phyloP scores from a whole-genome alignment of 331 rosid species.

The Quercus lobata region DNA sequence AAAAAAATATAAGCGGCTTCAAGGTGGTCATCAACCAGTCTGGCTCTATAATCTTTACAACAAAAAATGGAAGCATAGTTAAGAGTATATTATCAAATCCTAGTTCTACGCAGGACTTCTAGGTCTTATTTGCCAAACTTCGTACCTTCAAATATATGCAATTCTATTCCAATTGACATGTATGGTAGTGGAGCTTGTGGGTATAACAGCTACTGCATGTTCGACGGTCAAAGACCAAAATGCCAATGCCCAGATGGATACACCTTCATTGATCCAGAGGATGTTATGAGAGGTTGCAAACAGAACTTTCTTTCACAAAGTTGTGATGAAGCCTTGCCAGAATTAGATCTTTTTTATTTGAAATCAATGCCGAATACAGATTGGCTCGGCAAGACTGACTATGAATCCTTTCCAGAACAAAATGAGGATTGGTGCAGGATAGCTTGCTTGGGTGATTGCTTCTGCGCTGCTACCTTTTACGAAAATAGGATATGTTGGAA shows the following conservation, averaged over 20 bases:
- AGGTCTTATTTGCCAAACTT: background rate
- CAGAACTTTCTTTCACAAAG: background rate
- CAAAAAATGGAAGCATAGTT: background rate
- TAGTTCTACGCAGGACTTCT: background rate
- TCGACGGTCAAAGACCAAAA: background rate
- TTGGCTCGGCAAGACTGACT: background rate
- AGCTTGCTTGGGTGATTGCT: constrained; percentile 6
- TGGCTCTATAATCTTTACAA: background rate
- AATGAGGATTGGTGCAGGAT: constrained; percentile 1
- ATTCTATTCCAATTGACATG: accelerated
- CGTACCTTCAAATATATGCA: constrained; percentile 5
- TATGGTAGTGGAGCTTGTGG: constrained; percentile 6
- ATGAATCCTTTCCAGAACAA: background rate
- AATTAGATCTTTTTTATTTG: background rate
- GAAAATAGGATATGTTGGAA: background rate
- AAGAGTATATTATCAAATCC: background rate
- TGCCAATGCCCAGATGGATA: background rate
- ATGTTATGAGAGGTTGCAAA: constrained; percentile 7
- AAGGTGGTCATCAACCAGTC: background rate
- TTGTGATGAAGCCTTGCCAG: background rate
- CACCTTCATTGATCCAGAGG: background rate
- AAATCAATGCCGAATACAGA: background rate
- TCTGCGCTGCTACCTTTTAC: background rate
- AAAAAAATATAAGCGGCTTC: background rate
- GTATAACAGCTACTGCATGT: constrained; percentile 2